Conservation (phyloP, 2,329 filamentous ascomycete genomes). For the Beauveria scarabaeidicola region DNA sequence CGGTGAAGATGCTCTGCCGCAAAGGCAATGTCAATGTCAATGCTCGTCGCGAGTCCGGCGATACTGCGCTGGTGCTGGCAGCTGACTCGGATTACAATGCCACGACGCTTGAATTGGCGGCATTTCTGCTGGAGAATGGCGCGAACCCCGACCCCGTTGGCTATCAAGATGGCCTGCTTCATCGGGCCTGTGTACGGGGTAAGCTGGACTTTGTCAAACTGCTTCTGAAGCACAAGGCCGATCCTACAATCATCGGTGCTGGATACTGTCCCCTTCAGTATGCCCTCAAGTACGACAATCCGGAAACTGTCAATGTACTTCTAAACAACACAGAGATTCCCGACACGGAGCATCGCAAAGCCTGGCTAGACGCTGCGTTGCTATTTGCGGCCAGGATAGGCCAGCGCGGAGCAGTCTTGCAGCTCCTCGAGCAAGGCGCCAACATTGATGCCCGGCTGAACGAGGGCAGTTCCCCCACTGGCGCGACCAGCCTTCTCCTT, state of each 20-base stretch:
- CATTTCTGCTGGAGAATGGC: constrained; percentile 4
- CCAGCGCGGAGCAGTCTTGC: not conserved
- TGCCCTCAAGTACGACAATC: not conserved
- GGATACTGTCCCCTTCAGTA: not conserved
- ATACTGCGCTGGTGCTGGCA: not conserved
- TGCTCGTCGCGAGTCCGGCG: not conserved
- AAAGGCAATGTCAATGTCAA: not conserved
- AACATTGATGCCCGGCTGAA: not conserved
- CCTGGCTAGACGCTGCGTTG: not conserved
- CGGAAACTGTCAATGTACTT: not conserved
- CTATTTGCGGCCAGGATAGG: not conserved
- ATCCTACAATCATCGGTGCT: not conserved
- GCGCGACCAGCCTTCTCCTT: not conserved
- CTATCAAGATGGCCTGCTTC: not conserved
- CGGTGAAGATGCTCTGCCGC: not conserved
- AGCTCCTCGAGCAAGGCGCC: constrained; percentile 3
- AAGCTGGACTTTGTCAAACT: not conserved
- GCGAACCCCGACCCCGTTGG: not conserved
- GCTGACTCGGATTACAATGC: not conserved
- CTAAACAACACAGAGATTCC: not conserved
- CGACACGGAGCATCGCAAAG: not conserved
- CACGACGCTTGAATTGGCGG: not conserved
- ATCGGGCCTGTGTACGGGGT: not conserved
- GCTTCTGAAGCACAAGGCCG: not conserved
- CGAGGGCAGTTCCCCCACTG: not conserved